Evolutionary conservation across 2,329 filamentous ascomycete species (phyloP), one percentile per base, ranked within the genome.

Genomic region (Clathrospora elynae): DNA sequence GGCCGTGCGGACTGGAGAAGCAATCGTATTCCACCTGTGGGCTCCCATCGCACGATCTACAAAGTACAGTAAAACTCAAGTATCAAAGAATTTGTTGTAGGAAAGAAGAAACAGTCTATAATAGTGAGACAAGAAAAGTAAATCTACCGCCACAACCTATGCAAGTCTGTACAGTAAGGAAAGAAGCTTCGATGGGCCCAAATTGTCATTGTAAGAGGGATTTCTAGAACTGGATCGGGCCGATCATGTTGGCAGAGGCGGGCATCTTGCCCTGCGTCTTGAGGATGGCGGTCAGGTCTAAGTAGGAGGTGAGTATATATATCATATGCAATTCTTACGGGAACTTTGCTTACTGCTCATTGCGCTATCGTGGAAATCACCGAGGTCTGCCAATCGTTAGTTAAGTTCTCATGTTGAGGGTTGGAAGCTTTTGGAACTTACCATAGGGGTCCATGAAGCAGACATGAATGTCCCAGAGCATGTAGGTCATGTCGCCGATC

Each of bases 1-100:
- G n/a, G n/a, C n/a, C n/a, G n/a, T n/a, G n/a, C n/a, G n/a, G n/a
- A n/a, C n/a, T n/a, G n/a, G n/a, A n/a, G n/a, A n/a, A 24, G 22
- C 22, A 24, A 7, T 7, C 11, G 22, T 24, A 24, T 24, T 24
- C 7, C 22, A 24, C 22, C 6, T 24, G 7, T 24, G 22, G 22
- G 6, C 22, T 24, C 6, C 11, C 22, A n/a, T n/a, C n/a, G n/a
- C n/a, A n/a, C n/a, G n/a, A n/a, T 24, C 22, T 7, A 24, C 11
- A 6, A 7, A 24, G 6, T 11, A 11, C 22, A 24, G 7, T 25
- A 11, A 24, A 24, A 72, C 71, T 71, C 71, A 70, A 73, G 2
- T 72, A n/a, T 61, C 2, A 65, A 61, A 32, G 68, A 71, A 0
- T 73, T 50, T 5, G 71, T 55, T 10, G 72, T 71, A 29, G 5